phyloP scores from a whole-genome alignment of 441 rosid species.

The Populus hybrid region DNA sequence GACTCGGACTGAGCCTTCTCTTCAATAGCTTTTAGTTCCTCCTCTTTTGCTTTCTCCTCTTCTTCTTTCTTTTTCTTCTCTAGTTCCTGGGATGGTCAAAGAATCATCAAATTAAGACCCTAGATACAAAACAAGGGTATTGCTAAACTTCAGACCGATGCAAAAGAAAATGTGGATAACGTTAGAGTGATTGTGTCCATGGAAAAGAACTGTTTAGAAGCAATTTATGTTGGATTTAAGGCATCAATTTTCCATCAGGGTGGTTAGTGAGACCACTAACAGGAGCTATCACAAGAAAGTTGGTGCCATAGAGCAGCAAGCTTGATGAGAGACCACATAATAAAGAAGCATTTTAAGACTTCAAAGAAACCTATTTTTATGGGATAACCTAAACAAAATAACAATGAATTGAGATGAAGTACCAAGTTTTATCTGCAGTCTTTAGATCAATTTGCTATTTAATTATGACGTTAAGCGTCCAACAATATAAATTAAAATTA shows the following conservation, averaged over 20 bases:
- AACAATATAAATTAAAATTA: not conserved
- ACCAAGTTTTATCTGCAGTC: not conserved
- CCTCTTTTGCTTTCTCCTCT: constrained; percentile 55
- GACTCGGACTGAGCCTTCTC: constrained; percentile 37
- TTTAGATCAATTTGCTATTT: not conserved
- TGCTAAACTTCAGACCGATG: not conserved
- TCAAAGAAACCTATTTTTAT: not conserved
- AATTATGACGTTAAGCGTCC: not conserved
- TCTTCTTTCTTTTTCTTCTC: constrained; percentile 56
- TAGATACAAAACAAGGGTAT: not conserved
- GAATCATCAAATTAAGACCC: not conserved
- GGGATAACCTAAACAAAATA: too few relatives aligned
- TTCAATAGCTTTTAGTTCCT: constrained; percentile 41
- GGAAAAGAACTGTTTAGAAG: not conserved
- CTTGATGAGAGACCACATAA: not conserved
- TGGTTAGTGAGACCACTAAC: not conserved
- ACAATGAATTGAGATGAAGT: not conserved
- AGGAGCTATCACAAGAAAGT: not conserved
- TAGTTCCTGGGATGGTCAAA: constrained; percentile 44
- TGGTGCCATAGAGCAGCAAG: not conserved
- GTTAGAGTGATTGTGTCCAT: not conserved
- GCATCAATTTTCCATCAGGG: not conserved
- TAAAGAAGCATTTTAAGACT: not conserved
- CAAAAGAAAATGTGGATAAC: not conserved
- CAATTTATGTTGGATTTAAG: not conserved